Base-by-base conservation (phyloP, 208 protist genomes). In the Leishmania braziliensis region DNA sequence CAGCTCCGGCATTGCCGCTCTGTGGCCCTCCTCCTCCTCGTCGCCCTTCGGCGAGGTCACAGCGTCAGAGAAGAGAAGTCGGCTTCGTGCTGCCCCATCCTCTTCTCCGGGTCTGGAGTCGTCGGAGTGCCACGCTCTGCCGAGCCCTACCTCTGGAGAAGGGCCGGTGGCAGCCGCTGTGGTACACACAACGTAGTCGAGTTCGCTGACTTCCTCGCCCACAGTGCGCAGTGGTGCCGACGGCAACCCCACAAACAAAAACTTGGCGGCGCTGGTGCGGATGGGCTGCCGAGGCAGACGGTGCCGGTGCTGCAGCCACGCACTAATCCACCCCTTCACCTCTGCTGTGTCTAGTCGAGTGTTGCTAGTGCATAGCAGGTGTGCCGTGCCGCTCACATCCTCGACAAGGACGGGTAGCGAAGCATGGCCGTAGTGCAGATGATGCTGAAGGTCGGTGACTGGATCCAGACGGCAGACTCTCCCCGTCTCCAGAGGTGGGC, bases 221-320 rank as follows among this genome's bases (percentile, higher is more conserved):
- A 14, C 10, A 46, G 48, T 60, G 23, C 53, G 66, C 72, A 33
- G 50, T 14, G 60, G 33, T 29, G 29, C 62, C 29, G 62, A 68
- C 10, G 62, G 62, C 10, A 48, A 43, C 80, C 3, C 26, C 33
- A 33, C 77, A 54, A 84, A 36, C 74, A 79, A 56, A 48, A 79
- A 79, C 46, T 79, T 68, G 0, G 75, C 80, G 3, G 75, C 66
- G 46, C 43, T 74, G n/a, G 65, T 79, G 75, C 72, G 76, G 56
- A 79, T 43, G 6, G 80, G 73, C 56, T 80, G 81, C 12, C 70
- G 76, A 16, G 68, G 81, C 29, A 77, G 56, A 3, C 54, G 75
- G 75, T 90, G 87, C 2, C 69, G 78, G 70, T 83, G 83, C 72
- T 74, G 81, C 77, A 88, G 79, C 87, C 87, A 90, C 18, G 50